These are phyloP conservation scores for Lippia alba DNA, from an alignment of 305 asterid genomes.

Conservation along the genomic window DNA sequence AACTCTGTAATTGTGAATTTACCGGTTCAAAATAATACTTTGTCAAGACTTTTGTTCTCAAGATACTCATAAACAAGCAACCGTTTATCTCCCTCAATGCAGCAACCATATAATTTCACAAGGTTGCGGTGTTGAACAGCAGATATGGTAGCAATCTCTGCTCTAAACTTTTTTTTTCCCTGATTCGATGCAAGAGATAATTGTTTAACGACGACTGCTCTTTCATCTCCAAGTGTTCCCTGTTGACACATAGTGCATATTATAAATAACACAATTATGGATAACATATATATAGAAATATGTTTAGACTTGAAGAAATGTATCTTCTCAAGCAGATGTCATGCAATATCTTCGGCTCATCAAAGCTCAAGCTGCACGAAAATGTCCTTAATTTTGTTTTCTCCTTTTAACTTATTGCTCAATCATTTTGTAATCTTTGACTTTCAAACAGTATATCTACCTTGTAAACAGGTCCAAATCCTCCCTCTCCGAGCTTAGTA, in stretches of 20 bases:
- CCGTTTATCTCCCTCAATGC: constrained; percentile 60
- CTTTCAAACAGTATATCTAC: constrained; percentile 38
- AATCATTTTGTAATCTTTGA: background rate
- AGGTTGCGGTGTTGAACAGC: constrained; percentile 61
- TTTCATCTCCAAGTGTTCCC: constrained; percentile 79
- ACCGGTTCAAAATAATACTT: constrained; percentile 46
- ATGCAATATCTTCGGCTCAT: background rate
- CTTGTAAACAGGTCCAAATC: constrained; percentile 91
- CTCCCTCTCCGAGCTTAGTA: constrained; percentile 90
- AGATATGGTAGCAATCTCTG: constrained; percentile 60
- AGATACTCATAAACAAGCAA: constrained; percentile 62
- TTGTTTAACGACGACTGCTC: constrained; percentile 78
- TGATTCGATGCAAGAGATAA: constrained; percentile 76
- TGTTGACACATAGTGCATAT: constrained; percentile 22
- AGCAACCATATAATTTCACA: constrained; percentile 58
- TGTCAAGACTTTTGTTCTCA: constrained; percentile 63
- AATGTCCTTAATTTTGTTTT: background rate
- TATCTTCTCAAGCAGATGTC: background rate
- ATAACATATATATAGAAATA: background rate
- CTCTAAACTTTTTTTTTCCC: constrained; percentile 80
- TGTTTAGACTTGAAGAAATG: background rate
- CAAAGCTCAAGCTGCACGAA: background rate
- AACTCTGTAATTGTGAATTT: constrained; percentile 3
- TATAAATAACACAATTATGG: no score
- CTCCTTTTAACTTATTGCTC: background rate